These are phyloP conservation scores for Euphorbia schlechtendalii DNA, from an alignment of 441 rosid genomes.

Conservation along the genomic window DNA sequence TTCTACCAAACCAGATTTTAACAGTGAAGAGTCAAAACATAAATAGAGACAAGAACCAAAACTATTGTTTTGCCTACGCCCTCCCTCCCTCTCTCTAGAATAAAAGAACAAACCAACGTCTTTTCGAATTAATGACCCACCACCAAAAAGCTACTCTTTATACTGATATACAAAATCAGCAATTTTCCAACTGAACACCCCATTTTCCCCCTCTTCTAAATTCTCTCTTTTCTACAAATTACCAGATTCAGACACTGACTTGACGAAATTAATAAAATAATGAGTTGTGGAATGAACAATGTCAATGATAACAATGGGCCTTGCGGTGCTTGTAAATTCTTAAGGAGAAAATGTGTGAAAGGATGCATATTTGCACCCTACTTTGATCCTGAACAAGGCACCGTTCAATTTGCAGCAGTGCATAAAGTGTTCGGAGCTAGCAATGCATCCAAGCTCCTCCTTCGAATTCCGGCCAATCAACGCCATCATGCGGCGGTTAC, in stretches of 20 bases:
- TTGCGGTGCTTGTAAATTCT: constrained; percentile 81
- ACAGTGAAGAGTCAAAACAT: not conserved
- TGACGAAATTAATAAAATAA: too few relatives aligned
- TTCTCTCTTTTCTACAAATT: too few relatives aligned
- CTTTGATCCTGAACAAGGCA: constrained; percentile 74
- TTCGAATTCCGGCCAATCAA: constrained; percentile 46
- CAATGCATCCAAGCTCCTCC: constrained; percentile 68
- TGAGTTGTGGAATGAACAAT: too few relatives aligned
- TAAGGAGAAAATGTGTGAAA: constrained; percentile 60
- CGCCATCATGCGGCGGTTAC: constrained; percentile 62
- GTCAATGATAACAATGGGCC: constrained; percentile 31
- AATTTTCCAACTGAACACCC: constrained; percentile 10
- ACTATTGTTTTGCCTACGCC: not conserved
- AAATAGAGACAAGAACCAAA: not conserved
- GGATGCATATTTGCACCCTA: constrained; percentile 80
- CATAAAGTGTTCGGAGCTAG: constrained; percentile 87
- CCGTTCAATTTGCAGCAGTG: constrained; percentile 69
- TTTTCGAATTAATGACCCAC: constrained; percentile 10
- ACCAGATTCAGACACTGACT: too few relatives aligned
- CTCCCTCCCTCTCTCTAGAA: too few relatives aligned
- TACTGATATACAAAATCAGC: not conserved
- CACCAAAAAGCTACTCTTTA: not conserved
- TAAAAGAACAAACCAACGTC: constrained; percentile 3
- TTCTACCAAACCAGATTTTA: not conserved
- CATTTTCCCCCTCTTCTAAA: not conserved